phyloP scores from a whole-genome alignment of 2,329 filamentous ascomycete genomes.

The Trichoderma afroharzianum region DNA sequence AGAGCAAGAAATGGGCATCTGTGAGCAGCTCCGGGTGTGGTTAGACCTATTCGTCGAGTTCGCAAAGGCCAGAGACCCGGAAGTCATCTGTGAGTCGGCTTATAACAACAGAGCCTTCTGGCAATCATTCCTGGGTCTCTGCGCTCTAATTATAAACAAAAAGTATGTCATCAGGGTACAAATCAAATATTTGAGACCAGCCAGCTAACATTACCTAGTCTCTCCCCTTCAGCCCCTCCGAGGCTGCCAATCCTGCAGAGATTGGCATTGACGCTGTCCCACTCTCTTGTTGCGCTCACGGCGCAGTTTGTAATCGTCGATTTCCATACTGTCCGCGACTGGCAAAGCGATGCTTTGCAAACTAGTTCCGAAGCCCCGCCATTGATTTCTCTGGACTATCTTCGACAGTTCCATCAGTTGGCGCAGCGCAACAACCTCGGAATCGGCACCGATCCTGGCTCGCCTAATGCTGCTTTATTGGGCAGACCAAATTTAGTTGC shows the following conservation, averaged over 20 bases:
- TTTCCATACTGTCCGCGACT: constrained; percentile 22
- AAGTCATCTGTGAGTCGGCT: constrained; percentile 41
- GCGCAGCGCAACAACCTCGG: constrained; percentile 21
- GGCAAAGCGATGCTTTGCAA: not conserved
- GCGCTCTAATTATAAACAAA: constrained; percentile 33
- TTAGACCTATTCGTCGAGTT: constrained; percentile 46
- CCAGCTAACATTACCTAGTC: constrained; percentile 21
- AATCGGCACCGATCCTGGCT: constrained; percentile 20
- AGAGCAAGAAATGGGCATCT: constrained; percentile 44
- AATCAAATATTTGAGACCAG: not conserved
- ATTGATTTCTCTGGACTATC: constrained; percentile 36
- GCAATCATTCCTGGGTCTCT: constrained; percentile 48
- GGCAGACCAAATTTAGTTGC: constrained; percentile 22
- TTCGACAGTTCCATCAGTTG: constrained; percentile 41
- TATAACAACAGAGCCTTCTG: constrained; percentile 48
- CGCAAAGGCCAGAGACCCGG: constrained; percentile 32
- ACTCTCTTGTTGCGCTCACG: constrained; percentile 45
- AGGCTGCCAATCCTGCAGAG: constrained; percentile 29
- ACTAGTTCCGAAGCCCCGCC: constrained; percentile 23
- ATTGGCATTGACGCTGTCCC: constrained; percentile 35
- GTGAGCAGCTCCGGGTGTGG: constrained; percentile 48
- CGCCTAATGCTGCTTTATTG: constrained; percentile 10
- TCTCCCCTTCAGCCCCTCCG: constrained; percentile 24
- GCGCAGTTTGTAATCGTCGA: constrained; percentile 53
- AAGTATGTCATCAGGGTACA: constrained; percentile 36